These are phyloP conservation scores for Chaetomium sp. DNA, from an alignment of 2,329 filamentous ascomycete genomes.

Conservation along the genomic window DNA sequence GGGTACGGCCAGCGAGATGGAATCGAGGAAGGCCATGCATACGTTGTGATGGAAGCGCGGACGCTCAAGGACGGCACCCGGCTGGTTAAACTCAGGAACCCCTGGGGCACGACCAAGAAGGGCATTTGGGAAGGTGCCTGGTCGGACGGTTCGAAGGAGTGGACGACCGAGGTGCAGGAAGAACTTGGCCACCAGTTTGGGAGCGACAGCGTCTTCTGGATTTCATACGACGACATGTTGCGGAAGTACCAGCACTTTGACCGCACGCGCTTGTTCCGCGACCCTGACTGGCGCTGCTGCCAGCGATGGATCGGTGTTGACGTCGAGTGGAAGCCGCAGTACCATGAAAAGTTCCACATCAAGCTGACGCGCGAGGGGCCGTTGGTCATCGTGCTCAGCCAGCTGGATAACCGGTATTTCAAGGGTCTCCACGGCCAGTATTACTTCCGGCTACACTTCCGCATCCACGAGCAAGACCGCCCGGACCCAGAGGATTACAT, in stretches of 20 bases:
- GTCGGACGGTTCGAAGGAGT: constrained; percentile 75
- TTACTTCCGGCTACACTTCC: constrained; percentile 46
- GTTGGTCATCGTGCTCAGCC: constrained; percentile 50
- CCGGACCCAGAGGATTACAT: constrained; percentile 44
- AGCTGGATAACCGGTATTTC: constrained; percentile 54
- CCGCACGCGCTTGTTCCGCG: constrained; percentile 50
- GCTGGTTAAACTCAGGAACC: constrained; percentile 62
- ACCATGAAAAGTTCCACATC: constrained; percentile 51
- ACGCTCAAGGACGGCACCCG: constrained; percentile 54
- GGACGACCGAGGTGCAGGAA: constrained; percentile 72
- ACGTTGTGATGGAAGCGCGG: constrained; percentile 50
- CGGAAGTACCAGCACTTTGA: constrained; percentile 53
- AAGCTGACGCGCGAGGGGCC: constrained; percentile 42
- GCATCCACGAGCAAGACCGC: constrained; percentile 43
- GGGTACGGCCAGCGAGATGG: constrained; percentile 46
- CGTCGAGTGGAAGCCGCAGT: constrained; percentile 51
- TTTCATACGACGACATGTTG: constrained; percentile 53
- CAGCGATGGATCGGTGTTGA: constrained; percentile 36
- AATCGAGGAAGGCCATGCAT: constrained; percentile 53
- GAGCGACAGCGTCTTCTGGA: constrained; percentile 64
- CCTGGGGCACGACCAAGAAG: constrained; percentile 71
- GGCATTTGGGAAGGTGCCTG: constrained; percentile 76
- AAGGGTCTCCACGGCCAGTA: constrained; percentile 52
- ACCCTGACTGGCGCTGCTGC: constrained; percentile 48
- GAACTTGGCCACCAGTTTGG: constrained; percentile 69